Evolutionary conservation across 2,329 filamentous ascomycete species (phyloP).

Genomic region (Dryadomyces quercivorus): DNA sequence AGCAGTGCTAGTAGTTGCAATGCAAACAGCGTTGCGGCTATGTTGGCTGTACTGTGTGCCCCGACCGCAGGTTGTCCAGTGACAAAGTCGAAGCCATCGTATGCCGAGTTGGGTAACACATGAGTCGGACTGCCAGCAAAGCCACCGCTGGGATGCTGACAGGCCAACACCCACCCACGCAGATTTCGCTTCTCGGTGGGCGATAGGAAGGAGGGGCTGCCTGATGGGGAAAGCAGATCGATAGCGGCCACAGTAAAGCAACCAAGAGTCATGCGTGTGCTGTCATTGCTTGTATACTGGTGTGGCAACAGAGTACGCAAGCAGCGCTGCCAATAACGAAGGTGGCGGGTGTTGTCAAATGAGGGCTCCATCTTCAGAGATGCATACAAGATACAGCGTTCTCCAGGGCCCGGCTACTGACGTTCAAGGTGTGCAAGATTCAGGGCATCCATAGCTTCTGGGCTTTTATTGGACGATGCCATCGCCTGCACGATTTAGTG

Average conservation of each 20-base stretch:
- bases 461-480: background rate
- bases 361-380: slow-evolving; percentile 14
- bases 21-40: slow-evolving; percentile 84
- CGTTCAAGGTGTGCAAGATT: no score
- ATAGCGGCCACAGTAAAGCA: slow-evolving; percentile 83
- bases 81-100: slow-evolving; percentile 15
- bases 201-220: slow-evolving; percentile 17
- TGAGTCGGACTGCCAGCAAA: slow-evolving; percentile 78
- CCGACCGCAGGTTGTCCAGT: slow-evolving; percentile 32
- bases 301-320: slow-evolving; percentile 69
- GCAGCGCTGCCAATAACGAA: slow-evolving; percentile 89
- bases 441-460: background rate
- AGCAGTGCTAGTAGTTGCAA: slow-evolving; percentile 55
- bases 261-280: slow-evolving; percentile 76
- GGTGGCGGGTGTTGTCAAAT: slow-evolving; percentile 54
- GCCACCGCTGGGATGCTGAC: slow-evolving; percentile 76
- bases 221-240: slow-evolving; percentile 56
- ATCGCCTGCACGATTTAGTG: background rate
- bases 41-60: slow-evolving; percentile 46
- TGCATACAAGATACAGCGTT: no score
- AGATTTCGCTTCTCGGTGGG: slow-evolving; percentile 30
- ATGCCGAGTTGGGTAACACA: slow-evolving; percentile 24
- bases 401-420: no score
- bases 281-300: slow-evolving; percentile 78
- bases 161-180: slow-evolving; percentile 70